These are phyloP conservation scores for Filosporella fistucella DNA, from an alignment of 495 filamentous ascomycete species.

Conservation along the genomic window DNA sequence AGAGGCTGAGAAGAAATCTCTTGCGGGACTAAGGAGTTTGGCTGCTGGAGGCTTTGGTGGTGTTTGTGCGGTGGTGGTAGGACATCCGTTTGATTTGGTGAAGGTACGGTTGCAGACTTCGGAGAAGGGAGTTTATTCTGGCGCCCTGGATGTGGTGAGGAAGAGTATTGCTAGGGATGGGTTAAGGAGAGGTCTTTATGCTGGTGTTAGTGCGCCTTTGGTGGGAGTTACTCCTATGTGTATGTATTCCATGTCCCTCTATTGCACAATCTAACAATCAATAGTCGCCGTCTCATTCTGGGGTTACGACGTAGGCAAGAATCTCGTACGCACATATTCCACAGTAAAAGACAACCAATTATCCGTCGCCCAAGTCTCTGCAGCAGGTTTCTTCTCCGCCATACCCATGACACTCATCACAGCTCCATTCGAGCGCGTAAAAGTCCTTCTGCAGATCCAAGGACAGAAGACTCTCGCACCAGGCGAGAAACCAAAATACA, in stretches of 20 bases:
- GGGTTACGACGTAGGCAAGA: slow-evolving; percentile 95
- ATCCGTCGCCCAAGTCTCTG: slow-evolving; percentile 81
- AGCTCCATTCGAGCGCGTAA: slow-evolving; percentile 96
- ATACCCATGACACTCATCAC: slow-evolving; percentile 98
- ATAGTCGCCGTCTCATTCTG: slow-evolving; percentile 97
- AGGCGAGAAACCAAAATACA: slow-evolving; percentile 90
- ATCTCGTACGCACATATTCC: slow-evolving; percentile 66
- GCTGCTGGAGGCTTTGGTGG: slow-evolving; percentile 90
- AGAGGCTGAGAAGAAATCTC: slow-evolving; percentile 40
- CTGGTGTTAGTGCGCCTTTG: slow-evolving; percentile 92
- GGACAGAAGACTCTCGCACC: slow-evolving; percentile 81
- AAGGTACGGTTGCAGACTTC: slow-evolving; percentile 97
- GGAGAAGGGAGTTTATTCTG: slow-evolving; percentile 85
- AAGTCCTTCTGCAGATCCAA: slow-evolving; percentile 96
- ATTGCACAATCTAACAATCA: slow-evolving; percentile 4
- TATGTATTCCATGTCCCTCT: slow-evolving; percentile 42
- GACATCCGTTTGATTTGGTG: slow-evolving; percentile 95
- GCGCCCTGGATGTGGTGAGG: slow-evolving; percentile 86
- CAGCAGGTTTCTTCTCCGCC: slow-evolving; percentile 95
- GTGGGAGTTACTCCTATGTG: slow-evolving; percentile 98
- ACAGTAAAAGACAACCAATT: slow-evolving; percentile 59
- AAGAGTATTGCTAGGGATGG: slow-evolving; percentile 88
- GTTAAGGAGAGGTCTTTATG: slow-evolving; percentile 78
- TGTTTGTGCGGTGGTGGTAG: slow-evolving; percentile 86
- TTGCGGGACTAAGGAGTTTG: slow-evolving; percentile 63